Base-by-base conservation (phyloP, 495 filamentous ascomycete species). In the Venustampulla echinocandica region DNA sequence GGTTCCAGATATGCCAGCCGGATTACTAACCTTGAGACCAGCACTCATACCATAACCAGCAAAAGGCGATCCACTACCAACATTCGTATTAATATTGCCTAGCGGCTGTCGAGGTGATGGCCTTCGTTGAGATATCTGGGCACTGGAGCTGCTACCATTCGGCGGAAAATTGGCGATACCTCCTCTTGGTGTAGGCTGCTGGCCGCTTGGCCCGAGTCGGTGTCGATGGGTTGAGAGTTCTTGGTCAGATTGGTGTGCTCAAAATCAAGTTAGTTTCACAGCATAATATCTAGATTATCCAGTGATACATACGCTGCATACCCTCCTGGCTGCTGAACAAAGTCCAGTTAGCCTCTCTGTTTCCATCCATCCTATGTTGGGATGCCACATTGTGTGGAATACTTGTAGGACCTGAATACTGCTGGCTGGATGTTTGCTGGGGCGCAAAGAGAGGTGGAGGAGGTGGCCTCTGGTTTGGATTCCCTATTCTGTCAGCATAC, bases 41-140 rank as follows among this genome's bases (percentile, higher is more conserved):
- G 69, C 69, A 50, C 65, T 70, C 59, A 74, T 64, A 1, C 70
- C 69, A 50, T 74, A 73, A 18, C 69, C 64, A 35, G 54, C 40
- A 28, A 57, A 52, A 17, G 44, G 45, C 44, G 46, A 49, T 7
- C 44, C 40, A 28, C 53, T 43, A 44, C 65, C 64, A 20, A 60
- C 60, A 44, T 15, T 38, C 38, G 49, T 54, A 27, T 36, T 56
- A 22, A 58, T 51, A 17, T 42, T 49, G 30, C 47, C 46, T 23
- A 60, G 55, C 30, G 59, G 48, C 32, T 63, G 62, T 39, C 67
- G 56, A 21, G 60, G 57, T 17, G 51, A 53, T 28, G 56, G 52
- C 22, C 55, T 61, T 27, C 32, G 42, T 28, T 41, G 46, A 15
- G 23, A 30, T 11, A 50, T 46, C 27, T 30, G 27, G 7, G n/a